Percentiles rank a stretch among this genome's conserved stretches.
Conservation (phyloP, 2,329 filamentous ascomycete genomes). For the Pezicula radicicola region DNA sequence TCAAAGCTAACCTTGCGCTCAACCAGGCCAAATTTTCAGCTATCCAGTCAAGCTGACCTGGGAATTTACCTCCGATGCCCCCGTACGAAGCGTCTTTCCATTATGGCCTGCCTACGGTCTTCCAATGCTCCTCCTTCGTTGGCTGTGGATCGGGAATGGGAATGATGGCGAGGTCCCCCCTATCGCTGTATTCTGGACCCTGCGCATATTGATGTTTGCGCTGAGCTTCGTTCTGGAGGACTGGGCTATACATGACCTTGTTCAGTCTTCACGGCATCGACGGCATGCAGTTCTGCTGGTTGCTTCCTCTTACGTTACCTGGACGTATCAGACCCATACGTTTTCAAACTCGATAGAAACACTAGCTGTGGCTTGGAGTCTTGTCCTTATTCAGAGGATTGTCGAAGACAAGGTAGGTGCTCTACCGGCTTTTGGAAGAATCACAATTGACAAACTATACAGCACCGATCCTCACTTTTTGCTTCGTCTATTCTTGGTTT, state of each 20-base stretch:
- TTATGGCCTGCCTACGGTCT: constrained; percentile 94
- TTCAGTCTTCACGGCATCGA: constrained; percentile 69
- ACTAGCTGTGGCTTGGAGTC: constrained; percentile 84
- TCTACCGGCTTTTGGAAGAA: background rate
- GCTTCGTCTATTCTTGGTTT: constrained; percentile 77
- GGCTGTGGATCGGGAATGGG: constrained; percentile 86
- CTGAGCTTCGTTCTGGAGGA: constrained; percentile 96
- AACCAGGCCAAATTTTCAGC: constrained; percentile 80
- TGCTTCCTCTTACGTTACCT: constrained; percentile 95
- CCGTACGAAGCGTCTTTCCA: constrained; percentile 94
- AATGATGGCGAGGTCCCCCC: constrained; percentile 75
- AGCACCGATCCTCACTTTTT: constrained; percentile 73
- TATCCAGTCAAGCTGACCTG: constrained; percentile 89
- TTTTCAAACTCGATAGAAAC: constrained; percentile 98
- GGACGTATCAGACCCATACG: constrained; percentile 97
- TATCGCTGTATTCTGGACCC: constrained; percentile 83
- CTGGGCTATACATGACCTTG: constrained; percentile 92
- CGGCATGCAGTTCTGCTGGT: constrained; percentile 77
- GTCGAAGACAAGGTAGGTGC: constrained; percentile 69
- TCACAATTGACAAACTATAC: constrained; percentile 9
- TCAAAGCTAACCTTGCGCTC: constrained; percentile 3
- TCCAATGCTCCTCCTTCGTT: constrained; percentile 88
- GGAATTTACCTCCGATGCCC: constrained; percentile 88
- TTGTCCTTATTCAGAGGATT: constrained; percentile 89
- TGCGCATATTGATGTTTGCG: constrained; percentile 88